phyloP scores from a whole-genome alignment of 768 basidiomycete species.

The Pleurotus tuoliensis region DNA sequence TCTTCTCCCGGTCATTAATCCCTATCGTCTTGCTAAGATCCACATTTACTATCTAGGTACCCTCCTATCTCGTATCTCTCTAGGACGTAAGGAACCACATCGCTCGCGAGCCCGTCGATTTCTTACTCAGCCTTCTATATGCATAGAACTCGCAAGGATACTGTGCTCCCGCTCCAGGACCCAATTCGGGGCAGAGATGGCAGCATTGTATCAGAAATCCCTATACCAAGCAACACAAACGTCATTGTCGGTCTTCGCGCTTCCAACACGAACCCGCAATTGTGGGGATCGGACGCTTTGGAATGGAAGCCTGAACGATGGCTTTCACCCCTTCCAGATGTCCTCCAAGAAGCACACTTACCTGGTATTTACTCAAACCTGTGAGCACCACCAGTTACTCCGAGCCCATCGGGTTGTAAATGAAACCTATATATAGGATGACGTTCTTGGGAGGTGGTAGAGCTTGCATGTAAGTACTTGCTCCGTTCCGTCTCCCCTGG shows the following conservation, averaged over 20 bases:
- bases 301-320: constrained; percentile 48
- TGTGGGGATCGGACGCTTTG: constrained; percentile 40
- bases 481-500: not conserved
- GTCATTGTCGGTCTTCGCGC: constrained; percentile 24
- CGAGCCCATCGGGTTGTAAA: no score
- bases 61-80: constrained; percentile 20
- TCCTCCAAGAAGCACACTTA: constrained; percentile 26
- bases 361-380: constrained; percentile 32
- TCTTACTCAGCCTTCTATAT: not conserved
- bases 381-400: constrained; percentile 17
- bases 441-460: constrained; percentile 41
- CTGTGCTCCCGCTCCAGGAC: constrained; percentile 29
- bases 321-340: constrained; percentile 31
- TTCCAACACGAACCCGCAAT: constrained; percentile 28
- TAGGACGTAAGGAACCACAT: constrained; percentile 19
- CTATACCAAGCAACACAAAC: constrained; percentile 24
- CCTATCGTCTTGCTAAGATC: not conserved
- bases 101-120: not conserved
- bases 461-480: constrained; percentile 38
- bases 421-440: constrained; percentile 20
- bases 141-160: constrained; percentile 22
- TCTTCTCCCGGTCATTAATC: not conserved
- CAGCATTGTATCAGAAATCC: constrained; percentile 14
- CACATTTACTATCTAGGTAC: constrained; percentile 10
- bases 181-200: constrained; percentile 30